Evolutionary conservation across 2,329 filamentous ascomycete species (phyloP), one percentile per base, ranked within the genome.

Genomic region (Escovopsis sp.): DNA sequence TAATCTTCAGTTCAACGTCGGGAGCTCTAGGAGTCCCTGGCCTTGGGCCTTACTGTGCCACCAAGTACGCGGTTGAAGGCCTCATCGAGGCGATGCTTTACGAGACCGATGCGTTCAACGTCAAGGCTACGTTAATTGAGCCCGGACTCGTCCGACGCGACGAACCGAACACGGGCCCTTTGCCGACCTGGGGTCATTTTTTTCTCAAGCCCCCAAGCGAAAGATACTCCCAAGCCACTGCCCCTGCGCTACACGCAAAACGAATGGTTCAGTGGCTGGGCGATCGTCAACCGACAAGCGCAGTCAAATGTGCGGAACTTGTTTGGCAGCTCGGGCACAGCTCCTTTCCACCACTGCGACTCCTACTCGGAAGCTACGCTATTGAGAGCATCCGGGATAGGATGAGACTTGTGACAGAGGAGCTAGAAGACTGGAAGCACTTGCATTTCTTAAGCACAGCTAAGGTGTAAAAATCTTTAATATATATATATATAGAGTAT

Each of bases 41-140:
- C 0, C 64, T 96, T 6, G 89, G 89, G 0, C 89, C 89, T 0
- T 96, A 94, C 57, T 96, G 89, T 60, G 91, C 91, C 1, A 94
- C 87, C 13, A 98, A 96, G 59, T 96, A 95, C 61, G 91, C 91
- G 0, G 86, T 94, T 4, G 91, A 98, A 57, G 91, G 89, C 0
- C 67, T 98, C 41, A 87, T 96, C 51, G 91, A 98, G 61, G 88
- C 85, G 13, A 89, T 98, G 84, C 72, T 95, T 13, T 96, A 96
- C 61, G 91, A 98, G 58, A 81, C 94, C 32, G 88, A 95, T 50
- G 62, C 67, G 0, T 95, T 94, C 63, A 89, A 91, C 56, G 83
- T 96, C 60, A 94, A 93, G 61, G 85, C 85, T 0, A 95, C 89
- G 2, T 72, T 98, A 6, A 88, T 96, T 1, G 86, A 95, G 54